Base-by-base conservation (phyloP, 139 green algal genomes). In the Chlorella vulgaris region DNA sequence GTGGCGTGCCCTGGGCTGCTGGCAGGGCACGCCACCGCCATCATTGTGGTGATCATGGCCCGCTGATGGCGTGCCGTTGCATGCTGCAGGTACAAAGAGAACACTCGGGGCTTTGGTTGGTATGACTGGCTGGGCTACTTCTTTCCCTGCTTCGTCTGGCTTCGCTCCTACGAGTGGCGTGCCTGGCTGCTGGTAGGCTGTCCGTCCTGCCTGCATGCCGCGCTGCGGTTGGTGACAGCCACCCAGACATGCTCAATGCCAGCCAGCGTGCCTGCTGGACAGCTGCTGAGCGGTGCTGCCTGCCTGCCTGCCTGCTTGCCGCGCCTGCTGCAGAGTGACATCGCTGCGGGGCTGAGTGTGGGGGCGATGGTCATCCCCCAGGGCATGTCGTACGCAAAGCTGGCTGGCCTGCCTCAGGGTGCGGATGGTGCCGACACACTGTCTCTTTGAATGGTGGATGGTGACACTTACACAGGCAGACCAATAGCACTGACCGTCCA, bases 321-420 rank as follows among this genome's bases (percentile, higher is more conserved):
- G 47, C 47, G 47, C 15, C 47, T 10, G 47, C 55, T 88, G 85
- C 82, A 89, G 86, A 62, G 60, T 6, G 92, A 96, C 67, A 26
- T 96, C n/a, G 35, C 91, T 19, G 88, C 92, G 22, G 92, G 92
- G 5, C 65, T 94, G 6, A 91, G 84, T 8, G 92, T 96, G 55
- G 92, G 86, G 18, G 93, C 91, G 62, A 92, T 96, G 90, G 91
- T 96, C n/a, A 85, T 96, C 31, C 93, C 92, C 0, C 51, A 78
- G 71, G 71, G 71, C 71, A 78, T 78, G 89, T 90, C 83, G 2
- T 96, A 95, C 69, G 93, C 93, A 50, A 90, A 87, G 36, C 76
- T 94, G 51, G 93, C 93, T 0, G 91, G 90, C 51, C 82, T 95
- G 66, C 92, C 91, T 0, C 68, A 87, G 4, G 89, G 71, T 78